Percentiles rank a stretch among this genome's conserved stretches.
phyloP scores from a whole-genome alignment of 2,329 filamentous ascomycete species.

The Sphaerostilbella broomeana region DNA sequence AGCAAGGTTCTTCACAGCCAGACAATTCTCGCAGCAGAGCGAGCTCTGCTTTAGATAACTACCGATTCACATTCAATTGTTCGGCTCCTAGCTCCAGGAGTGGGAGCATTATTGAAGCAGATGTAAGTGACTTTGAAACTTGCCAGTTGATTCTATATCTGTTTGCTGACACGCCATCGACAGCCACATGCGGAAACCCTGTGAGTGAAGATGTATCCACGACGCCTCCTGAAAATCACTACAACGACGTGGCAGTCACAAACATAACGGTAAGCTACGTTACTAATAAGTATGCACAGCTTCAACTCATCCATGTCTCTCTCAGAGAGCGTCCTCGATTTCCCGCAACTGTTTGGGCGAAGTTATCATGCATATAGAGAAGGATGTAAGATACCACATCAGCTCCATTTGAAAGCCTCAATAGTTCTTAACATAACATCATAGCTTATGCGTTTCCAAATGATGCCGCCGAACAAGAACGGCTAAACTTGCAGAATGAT shows the following conservation, averaged over 20 bases:
- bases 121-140: conserved; percentile 22
- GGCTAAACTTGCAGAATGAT: conserved; percentile 34
- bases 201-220: no score
- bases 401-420: no score
- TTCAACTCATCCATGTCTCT: conserved; percentile 31
- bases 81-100: conserved; percentile 20
- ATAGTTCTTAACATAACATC: conserved; percentile 7
- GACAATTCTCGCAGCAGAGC: not conserved
- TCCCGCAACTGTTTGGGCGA: conserved; percentile 37
- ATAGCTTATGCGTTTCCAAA: conserved; percentile 42
- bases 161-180: not conserved
- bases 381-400: conserved; percentile 33
- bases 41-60: conserved; percentile 9
- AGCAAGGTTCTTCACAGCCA: conserved; percentile 1
- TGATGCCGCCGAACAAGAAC: conserved; percentile 35
- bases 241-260: no score
- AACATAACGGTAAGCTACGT: not conserved
- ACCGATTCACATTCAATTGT: conserved; percentile 30
- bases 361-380: conserved; percentile 43
- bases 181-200: conserved; percentile 5
- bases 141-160: not conserved
- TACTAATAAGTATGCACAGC: no score
- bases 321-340: conserved; percentile 36
- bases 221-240: no score
- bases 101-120: conserved; percentile 28